Conservation (phyloP, 768 basidiomycete genomes). For the Fibroporia radiculosa region DNA sequence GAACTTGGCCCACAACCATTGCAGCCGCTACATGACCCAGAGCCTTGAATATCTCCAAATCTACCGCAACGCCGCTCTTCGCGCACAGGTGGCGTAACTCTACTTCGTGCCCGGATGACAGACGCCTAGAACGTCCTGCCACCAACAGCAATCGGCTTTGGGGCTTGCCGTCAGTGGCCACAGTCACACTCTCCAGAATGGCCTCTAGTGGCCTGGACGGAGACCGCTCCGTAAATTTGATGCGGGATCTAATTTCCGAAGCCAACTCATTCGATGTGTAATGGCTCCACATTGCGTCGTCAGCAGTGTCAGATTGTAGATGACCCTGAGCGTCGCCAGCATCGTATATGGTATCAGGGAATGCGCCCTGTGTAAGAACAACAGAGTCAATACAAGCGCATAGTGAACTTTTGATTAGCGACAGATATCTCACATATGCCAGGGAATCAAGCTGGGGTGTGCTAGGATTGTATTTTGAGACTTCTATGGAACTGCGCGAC, state of each 20-base stretch:
- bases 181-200: constrained; percentile 36
- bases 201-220: constrained; percentile 50
- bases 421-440: constrained; percentile 30
- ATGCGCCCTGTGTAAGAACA: neutral
- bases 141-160: constrained; percentile 53
- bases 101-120: constrained; percentile 46
- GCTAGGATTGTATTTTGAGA: constrained; percentile 14
- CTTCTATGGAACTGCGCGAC: constrained; percentile 23
- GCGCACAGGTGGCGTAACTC: constrained; percentile 50
- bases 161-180: constrained; percentile 18
- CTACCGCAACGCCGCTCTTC: constrained; percentile 34
- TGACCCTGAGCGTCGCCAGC: constrained; percentile 53
- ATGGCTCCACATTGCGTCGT: constrained; percentile 68
- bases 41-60: constrained; percentile 58
- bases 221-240: constrained; percentile 48
- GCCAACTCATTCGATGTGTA: constrained; percentile 34
- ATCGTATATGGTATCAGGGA: constrained; percentile 70
- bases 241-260: constrained; percentile 34
- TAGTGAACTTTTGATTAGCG: neutral
- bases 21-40: constrained; percentile 72
- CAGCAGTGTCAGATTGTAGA: constrained; percentile 75
- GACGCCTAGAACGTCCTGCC: constrained; percentile 65
- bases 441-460: constrained; percentile 10
- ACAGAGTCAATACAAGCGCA: neutral
- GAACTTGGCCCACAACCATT: constrained; percentile 45